Evolutionary conservation across 148 eudicot species (phyloP).

Genomic region (Heliamphora exappendiculata): DNA sequence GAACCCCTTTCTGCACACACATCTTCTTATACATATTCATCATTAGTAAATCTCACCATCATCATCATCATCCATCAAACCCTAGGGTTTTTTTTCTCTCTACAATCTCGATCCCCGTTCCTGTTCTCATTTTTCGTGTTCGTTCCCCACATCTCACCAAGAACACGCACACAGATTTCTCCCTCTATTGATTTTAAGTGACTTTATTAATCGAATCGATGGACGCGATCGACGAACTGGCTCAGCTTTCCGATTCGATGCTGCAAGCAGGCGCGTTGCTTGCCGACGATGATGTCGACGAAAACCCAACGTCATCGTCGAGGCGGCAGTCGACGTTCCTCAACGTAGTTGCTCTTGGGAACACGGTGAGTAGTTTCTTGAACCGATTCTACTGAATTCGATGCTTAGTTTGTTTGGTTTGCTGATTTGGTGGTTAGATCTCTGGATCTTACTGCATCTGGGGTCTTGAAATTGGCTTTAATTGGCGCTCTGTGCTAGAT

Average conservation of each 20-base stretch:
- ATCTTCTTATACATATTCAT: neutral
- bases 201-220: conserved; percentile 24
- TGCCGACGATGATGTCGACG: conserved; percentile 86
- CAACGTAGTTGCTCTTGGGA: conserved; percentile 86
- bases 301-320: conserved; percentile 45
- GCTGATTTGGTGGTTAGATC: conserved; percentile 17
- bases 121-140: conserved; percentile 1
- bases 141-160: neutral
- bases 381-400: neutral
- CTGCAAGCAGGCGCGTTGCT: conserved; percentile 81
- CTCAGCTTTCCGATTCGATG: conserved; percentile 82
- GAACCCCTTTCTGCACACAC: neutral
- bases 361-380: conserved; percentile 47
- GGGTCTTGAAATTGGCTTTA: neutral
- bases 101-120: neutral
- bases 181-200: neutral
- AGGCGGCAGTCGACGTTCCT: conserved; percentile 71
- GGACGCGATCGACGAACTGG: conserved; percentile 94
- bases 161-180: neutral
- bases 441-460: conserved; percentile 11
- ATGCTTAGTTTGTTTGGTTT: neutral
- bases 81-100: conserved; percentile 7
- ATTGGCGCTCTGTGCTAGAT: neutral
- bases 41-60: neutral
- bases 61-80: neutral